These are phyloP conservation scores for Schwanniomyces polymorphus DNA, from an alignment of 805 yeast genomes.

Conservation along the genomic window DNA sequence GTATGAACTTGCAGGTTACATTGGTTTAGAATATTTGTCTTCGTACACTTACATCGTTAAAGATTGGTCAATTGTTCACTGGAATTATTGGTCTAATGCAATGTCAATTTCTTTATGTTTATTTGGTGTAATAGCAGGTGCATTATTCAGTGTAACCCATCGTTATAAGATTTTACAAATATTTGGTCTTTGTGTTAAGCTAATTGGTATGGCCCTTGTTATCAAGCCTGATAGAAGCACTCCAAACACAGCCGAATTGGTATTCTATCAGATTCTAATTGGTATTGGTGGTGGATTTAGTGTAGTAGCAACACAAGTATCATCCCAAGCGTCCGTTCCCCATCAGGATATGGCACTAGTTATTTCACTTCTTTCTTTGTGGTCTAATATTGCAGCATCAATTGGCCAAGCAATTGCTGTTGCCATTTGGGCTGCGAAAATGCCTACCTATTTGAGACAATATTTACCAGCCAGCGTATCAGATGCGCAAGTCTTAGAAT, in stretches of 20 bases:
- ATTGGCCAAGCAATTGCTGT: slow-evolving; percentile 41
- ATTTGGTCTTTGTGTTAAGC: slow-evolving; percentile 20
- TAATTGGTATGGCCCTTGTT: background rate
- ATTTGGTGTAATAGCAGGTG: slow-evolving; percentile 38
- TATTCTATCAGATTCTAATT: slow-evolving; percentile 31
- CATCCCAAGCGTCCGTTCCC: slow-evolving; percentile 34
- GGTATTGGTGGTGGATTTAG: slow-evolving; percentile 43
- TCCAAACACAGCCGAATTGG: slow-evolving; percentile 27
- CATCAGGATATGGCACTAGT: slow-evolving; percentile 42
- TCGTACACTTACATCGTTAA: slow-evolving; percentile 31
- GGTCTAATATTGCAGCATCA: slow-evolving; percentile 36
- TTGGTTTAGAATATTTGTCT: slow-evolving; percentile 28
- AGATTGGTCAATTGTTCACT: slow-evolving; percentile 27
- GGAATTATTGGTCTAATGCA: slow-evolving; percentile 39
- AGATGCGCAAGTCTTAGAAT: slow-evolving; percentile 15
- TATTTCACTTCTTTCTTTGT: slow-evolving; percentile 33
- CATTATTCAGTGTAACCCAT: slow-evolving; percentile 29
- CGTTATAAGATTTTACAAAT: slow-evolving; percentile 36
- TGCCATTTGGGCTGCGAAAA: slow-evolving; percentile 28
- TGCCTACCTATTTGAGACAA: slow-evolving; percentile 26
- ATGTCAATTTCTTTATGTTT: slow-evolving; percentile 34
- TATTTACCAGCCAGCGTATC: slow-evolving; percentile 21
- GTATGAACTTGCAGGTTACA: slow-evolving; percentile 26
- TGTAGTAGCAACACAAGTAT: slow-evolving; percentile 33
- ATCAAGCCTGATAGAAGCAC: slow-evolving; percentile 7